Evolutionary conservation across 208 protist species (phyloP).

Genomic region (Trypanosomatidae sp.): DNA sequence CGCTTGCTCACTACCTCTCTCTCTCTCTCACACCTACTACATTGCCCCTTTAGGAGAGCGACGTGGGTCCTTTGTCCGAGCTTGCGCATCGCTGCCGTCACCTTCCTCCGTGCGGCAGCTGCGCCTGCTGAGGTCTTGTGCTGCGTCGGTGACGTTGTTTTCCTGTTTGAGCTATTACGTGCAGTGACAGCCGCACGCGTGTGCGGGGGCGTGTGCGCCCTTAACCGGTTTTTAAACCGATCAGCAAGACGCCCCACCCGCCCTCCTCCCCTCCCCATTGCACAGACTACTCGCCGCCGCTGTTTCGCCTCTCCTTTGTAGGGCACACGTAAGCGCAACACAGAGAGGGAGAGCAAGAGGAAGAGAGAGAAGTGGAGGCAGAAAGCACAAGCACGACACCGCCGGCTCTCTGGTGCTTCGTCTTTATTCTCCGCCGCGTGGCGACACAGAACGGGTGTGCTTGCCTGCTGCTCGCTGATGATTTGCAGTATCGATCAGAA

Average conservation of each 20-base stretch:
- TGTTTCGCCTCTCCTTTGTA: background rate
- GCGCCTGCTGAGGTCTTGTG: background rate
- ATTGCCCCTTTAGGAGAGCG: background rate
- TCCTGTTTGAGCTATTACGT: background rate
- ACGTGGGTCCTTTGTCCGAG: background rate
- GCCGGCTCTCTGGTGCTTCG: background rate
- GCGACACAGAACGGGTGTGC: background rate
- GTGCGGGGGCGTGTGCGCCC: background rate
- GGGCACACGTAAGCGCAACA: background rate
- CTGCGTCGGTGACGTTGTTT: background rate
- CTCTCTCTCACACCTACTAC: background rate
- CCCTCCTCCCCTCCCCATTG: background rate
- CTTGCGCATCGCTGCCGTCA: background rate
- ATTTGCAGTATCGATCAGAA: background rate
- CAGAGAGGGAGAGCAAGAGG: background rate
- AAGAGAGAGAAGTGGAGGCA: background rate
- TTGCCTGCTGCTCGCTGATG: background rate
- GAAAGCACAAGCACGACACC: background rate
- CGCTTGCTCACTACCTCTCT: background rate
- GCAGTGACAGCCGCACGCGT: no score
- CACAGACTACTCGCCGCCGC: background rate
- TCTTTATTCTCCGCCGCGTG: background rate
- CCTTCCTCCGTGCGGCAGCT: background rate
- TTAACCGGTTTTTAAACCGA: conserved; percentile 56
- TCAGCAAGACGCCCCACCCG: conserved; percentile 20